Evolutionary conservation across 352 stramenopile genomes (phyloP), one percentile per base, ranked within the genome.

Genomic region (Phytophthora chlamydospora): DNA sequence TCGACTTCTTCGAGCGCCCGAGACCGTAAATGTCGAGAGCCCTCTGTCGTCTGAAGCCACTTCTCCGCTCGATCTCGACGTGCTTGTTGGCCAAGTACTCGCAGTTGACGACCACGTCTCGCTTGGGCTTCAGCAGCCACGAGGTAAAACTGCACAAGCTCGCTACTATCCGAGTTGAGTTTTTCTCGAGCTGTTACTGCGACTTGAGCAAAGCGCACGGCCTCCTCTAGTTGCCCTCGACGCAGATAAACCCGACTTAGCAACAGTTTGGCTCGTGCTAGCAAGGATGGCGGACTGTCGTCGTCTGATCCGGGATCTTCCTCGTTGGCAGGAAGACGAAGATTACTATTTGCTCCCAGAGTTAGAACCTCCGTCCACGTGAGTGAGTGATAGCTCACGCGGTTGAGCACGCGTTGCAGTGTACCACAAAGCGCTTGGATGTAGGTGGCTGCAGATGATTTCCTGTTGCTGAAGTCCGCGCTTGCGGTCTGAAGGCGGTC

Each of bases 91-190:
- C 78, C 71, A 2, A 85, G 42, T 7, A 77, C 62, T 2, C 64
- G 49, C 29, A 79, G 49, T 39, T 91, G 81, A 29, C 83, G 88
- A 49, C 73, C 83, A 34, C 76, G 78, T 29, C 88, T 66, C 2
- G 71, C 68, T 36, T 88, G 61, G 8, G 64, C 66, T 55, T 93
- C 81, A 3, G 81, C 77, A 0, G 85, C 54, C 13, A 77, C 61
- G 12, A 93, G 66, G 57, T 89, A 88, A 48, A 79, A 81, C 3
- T 70, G 50, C 6, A 89, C 83, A 8, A 93, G 60, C 1, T 62
- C 35, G 1, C 13, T 48, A 14, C 29, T 45, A 11, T 77, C 51
- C 3, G 76, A 68, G 33, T 71, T 17, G 6, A 78, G 35, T 29
- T 66, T 68, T 47, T 91, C 76, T 44, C 78, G 72, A 17, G 74